Conservation (phyloP, 768 basidiomycete species). For the Lactifluus rugatus region DNA sequence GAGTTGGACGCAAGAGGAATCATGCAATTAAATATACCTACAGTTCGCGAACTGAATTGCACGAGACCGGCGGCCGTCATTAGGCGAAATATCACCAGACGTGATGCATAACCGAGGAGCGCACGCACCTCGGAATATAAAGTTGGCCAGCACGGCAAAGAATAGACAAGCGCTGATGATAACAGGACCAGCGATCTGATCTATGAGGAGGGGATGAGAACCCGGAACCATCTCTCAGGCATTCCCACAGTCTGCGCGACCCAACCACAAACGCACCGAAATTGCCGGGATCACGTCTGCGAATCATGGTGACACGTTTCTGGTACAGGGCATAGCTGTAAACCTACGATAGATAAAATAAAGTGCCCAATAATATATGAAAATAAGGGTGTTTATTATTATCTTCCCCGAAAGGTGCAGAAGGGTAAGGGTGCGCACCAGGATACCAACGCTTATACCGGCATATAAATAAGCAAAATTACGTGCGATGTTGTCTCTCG, state of each 20-base stretch:
- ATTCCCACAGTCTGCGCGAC: not conserved
- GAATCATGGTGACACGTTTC: slow-evolving; percentile 82
- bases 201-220: slow-evolving; percentile 31
- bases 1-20: not conserved
- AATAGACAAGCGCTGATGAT: slow-evolving; percentile 78
- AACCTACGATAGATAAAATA: slow-evolving; percentile 34
- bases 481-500: slow-evolving; percentile 53
- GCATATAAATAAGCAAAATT: slow-evolving; percentile 82
- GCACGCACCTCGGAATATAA: slow-evolving; percentile 74
- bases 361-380: not conserved
- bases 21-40: not conserved
- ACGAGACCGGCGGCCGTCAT: not conserved
- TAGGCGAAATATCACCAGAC: not conserved
- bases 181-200: slow-evolving; percentile 74
- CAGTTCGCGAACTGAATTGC: slow-evolving; percentile 18
- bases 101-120: not conserved
- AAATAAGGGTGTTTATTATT: not conserved
- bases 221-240: not conserved
- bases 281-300: slow-evolving; percentile 75
- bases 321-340: slow-evolving; percentile 88
- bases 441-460: slow-evolving; percentile 56
- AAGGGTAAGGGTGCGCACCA: slow-evolving; percentile 34
- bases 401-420: not conserved
- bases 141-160: slow-evolving; percentile 80
- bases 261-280: slow-evolving; percentile 49